Evolutionary conservation across 2,329 filamentous ascomycete genomes (phyloP).

Genomic region (Fusarium mundagurra): DNA sequence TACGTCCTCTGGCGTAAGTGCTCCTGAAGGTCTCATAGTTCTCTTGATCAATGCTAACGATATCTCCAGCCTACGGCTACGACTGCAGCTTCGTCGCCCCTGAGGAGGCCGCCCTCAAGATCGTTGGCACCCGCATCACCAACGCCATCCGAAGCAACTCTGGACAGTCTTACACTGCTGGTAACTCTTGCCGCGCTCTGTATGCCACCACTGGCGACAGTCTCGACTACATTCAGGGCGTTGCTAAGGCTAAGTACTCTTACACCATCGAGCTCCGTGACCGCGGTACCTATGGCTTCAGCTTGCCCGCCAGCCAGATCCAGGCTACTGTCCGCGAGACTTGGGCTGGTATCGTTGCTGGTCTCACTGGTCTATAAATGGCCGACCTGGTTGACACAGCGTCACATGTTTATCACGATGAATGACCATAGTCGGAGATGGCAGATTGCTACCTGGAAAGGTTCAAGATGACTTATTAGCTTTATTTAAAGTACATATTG

Average conservation of each 20-base stretch:
- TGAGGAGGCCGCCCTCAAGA: conserved; percentile 18
- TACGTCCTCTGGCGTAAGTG: conserved; percentile 68
- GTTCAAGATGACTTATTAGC: no score
- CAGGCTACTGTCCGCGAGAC: conserved; percentile 27
- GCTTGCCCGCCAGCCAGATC: conserved; percentile 56
- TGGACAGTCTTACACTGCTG: conserved; percentile 42
- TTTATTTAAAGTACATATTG: background rate
- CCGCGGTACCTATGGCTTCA: conserved; percentile 52
- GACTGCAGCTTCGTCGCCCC: conserved; percentile 25
- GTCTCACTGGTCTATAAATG: background rate
- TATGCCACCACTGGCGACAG: conserved; percentile 63
- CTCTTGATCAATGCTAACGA: conserved; percentile 57
- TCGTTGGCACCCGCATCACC: conserved; percentile 16
- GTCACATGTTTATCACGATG: background rate
- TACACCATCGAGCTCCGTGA: conserved; percentile 54
- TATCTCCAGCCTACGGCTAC: conserved; percentile 51
- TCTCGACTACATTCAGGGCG: conserved; percentile 57
- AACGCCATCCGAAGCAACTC: conserved; percentile 17
- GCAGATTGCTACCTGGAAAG: background rate
- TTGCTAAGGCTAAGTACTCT: conserved; percentile 53
- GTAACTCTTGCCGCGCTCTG: conserved; percentile 68
- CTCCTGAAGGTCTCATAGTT: conserved; percentile 43
- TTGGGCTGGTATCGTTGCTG: conserved; percentile 29
- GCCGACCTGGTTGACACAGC: fast-evolving
- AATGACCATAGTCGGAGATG: fast-evolving